phyloP scores from a whole-genome alignment of 495 filamentous ascomycete species.

The Gamarada debralockiae region DNA sequence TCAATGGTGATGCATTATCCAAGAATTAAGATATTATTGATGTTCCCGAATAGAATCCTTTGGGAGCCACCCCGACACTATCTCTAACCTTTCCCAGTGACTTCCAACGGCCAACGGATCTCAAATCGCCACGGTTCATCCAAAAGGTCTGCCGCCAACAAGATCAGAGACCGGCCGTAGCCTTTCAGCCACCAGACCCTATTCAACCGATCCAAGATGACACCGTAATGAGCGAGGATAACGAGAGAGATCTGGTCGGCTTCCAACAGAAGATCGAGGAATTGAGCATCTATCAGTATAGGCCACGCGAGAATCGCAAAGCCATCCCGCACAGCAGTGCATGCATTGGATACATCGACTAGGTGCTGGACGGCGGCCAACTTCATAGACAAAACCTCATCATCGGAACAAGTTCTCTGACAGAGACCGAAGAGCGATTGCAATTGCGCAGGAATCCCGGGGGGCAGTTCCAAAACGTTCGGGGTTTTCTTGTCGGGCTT shows the following conservation, averaged over 20 bases:
- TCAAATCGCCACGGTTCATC: neutral
- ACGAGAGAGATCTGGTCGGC: conserved; percentile 1
- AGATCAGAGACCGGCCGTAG: neutral
- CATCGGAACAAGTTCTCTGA: neutral
- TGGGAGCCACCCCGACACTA: no score
- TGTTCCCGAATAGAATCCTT: no score
- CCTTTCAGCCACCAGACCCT: conserved; percentile 1
- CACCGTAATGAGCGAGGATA: conserved; percentile 5
- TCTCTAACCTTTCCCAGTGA: no score
- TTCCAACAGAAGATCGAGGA: neutral
- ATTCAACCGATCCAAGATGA: neutral
- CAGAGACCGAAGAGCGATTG: neutral
- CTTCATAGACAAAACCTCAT: neutral
- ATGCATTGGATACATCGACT: neutral
- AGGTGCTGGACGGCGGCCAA: neutral
- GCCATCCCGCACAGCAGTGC: neutral
- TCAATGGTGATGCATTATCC: no score
- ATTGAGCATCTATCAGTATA: neutral
- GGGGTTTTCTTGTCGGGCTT: no score
- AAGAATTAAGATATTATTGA: no score
- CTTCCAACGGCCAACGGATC: neutral
- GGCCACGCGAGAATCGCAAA: conserved; percentile 1
- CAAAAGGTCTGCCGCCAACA: neutral
- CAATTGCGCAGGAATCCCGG: neutral
- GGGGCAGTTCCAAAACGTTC: neutral